phyloP scores from a whole-genome alignment of 2,329 filamentous ascomycete genomes.

The Hymenoscyphus fraxineus region DNA sequence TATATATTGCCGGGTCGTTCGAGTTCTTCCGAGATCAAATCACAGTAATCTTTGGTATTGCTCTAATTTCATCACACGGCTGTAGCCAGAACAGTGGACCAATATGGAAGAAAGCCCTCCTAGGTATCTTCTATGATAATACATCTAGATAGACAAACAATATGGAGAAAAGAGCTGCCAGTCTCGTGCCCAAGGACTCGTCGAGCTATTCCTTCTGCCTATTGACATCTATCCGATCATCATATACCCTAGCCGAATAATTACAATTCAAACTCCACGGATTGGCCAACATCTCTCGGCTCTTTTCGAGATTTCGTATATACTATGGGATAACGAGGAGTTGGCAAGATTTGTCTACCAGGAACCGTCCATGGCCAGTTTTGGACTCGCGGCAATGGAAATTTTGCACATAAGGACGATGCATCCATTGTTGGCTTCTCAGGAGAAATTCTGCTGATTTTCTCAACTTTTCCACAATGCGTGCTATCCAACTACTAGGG shows the following conservation, averaged over 20 bases:
- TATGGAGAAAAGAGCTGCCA: slow-evolving; percentile 12
- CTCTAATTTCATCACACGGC: neutral
- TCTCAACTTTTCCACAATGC: slow-evolving; percentile 9
- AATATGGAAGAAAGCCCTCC: neutral
- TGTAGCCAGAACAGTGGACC: slow-evolving; percentile 2
- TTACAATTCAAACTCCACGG: slow-evolving; percentile 7
- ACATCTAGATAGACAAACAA: slow-evolving; percentile 9
- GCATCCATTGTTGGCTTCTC: slow-evolving; percentile 1
- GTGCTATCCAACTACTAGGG: slow-evolving; percentile 7
- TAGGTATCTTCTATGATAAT: neutral
- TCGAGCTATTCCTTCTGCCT: slow-evolving; percentile 10
- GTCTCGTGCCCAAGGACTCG: slow-evolving; percentile 11
- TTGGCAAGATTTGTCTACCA: neutral
- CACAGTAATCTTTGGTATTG: neutral
- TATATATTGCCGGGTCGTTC: neutral
- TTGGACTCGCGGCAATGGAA: neutral
- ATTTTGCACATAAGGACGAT: slow-evolving; percentile 9
- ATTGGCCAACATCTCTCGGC: slow-evolving; percentile 9
- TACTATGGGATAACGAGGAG: slow-evolving; percentile 4
- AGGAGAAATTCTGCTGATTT: slow-evolving; percentile 7
- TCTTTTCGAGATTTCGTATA: slow-evolving; percentile 1
- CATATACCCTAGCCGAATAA: slow-evolving; percentile 9
- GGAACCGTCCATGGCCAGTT: slow-evolving; percentile 8
- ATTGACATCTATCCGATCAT: neutral
- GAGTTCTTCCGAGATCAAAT: neutral